Evolutionary conservation across 108 stramenopile species (phyloP).

Genomic region (Skeletonema grethae): DNA sequence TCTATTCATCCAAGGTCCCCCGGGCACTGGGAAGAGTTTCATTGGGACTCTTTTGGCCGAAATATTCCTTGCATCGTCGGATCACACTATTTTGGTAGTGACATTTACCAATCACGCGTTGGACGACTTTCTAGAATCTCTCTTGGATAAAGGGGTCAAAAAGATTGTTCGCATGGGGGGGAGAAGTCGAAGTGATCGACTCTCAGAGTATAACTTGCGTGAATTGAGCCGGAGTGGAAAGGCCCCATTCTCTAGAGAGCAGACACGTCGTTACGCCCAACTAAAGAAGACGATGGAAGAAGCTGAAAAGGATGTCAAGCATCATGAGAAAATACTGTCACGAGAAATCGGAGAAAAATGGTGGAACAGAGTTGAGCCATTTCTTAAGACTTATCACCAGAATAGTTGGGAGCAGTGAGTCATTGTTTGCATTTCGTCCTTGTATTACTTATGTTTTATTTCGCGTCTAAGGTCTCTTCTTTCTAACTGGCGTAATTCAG

Average conservation of each 20-base stretch:
- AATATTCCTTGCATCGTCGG: constrained; percentile 5
- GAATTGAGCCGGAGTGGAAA: neutral
- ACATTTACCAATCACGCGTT: constrained; percentile 22
- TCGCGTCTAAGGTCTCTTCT: neutral
- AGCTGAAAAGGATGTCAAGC: neutral
- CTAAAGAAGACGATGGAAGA: neutral
- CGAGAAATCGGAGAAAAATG: neutral
- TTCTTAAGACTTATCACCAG: neutral
- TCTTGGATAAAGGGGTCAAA: constrained; percentile 6
- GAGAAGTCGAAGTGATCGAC: constrained; percentile 6
- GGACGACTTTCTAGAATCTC: constrained; percentile 9
- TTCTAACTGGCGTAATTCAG: neutral
- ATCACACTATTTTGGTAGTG: constrained; percentile 6
- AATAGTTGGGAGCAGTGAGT: constrained; percentile 4
- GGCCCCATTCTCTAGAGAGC: neutral
- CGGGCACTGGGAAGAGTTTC: constrained; percentile 16
- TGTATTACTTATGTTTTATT: neutral
- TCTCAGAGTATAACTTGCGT: constrained; percentile 12
- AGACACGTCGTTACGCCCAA: neutral
- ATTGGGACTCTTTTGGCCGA: constrained; percentile 11
- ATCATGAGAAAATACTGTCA: neutral
- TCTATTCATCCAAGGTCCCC: constrained; percentile 2
- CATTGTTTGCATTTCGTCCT: neutral
- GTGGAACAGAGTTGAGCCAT: neutral
- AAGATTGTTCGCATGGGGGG: constrained; percentile 19